phyloP scores from a whole-genome alignment of 495 filamentous ascomycete species.

The Penicillium atrosanguineum region DNA sequence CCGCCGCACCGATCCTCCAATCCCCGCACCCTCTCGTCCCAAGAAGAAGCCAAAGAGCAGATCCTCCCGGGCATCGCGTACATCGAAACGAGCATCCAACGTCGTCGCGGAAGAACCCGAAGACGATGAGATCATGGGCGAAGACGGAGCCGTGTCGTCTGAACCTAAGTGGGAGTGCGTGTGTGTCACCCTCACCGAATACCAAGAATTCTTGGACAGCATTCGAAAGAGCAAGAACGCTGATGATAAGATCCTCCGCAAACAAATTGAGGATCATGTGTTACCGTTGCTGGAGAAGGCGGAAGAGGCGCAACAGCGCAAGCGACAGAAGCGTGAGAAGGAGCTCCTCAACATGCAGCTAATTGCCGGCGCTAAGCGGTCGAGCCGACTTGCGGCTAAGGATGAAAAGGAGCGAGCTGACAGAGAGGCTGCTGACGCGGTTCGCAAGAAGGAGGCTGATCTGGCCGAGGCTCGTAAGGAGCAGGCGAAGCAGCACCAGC shows the following conservation, averaged over 20 bases:
- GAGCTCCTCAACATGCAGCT: slow-evolving; percentile 78
- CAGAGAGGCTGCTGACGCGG: slow-evolving; percentile 67
- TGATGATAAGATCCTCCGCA: slow-evolving; percentile 75
- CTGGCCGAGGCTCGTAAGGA: slow-evolving; percentile 64
- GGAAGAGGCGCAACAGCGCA: slow-evolving; percentile 65
- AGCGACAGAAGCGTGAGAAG: slow-evolving; percentile 70
- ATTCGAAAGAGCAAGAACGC: slow-evolving; percentile 71
- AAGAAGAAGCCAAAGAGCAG: slow-evolving; percentile 78
- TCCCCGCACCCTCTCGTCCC: slow-evolving; percentile 52
- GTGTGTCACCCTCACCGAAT: slow-evolving; percentile 74
- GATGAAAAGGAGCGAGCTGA: slow-evolving; percentile 72
- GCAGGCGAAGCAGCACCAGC: slow-evolving; percentile 59
- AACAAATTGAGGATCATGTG: slow-evolving; percentile 68
- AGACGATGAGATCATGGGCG: slow-evolving; percentile 43
- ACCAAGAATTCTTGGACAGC: slow-evolving; percentile 65
- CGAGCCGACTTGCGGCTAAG: slow-evolving; percentile 80
- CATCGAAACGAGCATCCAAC: slow-evolving; percentile 66
- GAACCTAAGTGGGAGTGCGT: slow-evolving; percentile 82
- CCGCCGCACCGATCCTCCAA: slow-evolving; percentile 68
- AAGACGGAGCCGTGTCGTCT: slow-evolving; percentile 30
- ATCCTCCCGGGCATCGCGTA: slow-evolving; percentile 65
- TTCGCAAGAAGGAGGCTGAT: slow-evolving; percentile 65
- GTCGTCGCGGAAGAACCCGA: slow-evolving; percentile 53
- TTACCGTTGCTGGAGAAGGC: slow-evolving; percentile 80
- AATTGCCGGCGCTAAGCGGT: slow-evolving; percentile 89